Evolutionary conservation across 2,329 filamentous ascomycete species (phyloP).

Genomic region (Gyromitra esculenta): DNA sequence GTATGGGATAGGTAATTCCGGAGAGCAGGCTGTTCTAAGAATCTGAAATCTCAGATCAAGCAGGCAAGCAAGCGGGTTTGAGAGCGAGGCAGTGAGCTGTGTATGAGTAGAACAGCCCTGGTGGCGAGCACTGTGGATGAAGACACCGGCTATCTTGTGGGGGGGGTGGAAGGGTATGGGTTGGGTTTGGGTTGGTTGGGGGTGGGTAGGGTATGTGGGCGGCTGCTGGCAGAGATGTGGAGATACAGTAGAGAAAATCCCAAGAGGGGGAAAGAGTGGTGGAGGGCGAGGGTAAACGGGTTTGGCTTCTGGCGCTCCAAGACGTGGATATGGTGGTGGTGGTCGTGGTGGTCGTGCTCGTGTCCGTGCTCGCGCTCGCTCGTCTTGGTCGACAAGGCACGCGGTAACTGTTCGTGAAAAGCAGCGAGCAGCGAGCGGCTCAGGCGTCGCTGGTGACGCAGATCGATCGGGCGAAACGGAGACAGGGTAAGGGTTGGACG

Average conservation of each 20-base stretch:
- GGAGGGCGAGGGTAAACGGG: constrained; percentile 40
- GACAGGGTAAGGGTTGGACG: constrained; percentile 47
- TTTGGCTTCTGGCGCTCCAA: constrained; percentile 46
- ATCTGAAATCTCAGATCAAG: constrained; percentile 49
- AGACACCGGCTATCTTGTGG: constrained; percentile 46
- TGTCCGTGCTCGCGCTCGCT: too few relatives aligned
- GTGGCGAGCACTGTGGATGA: constrained; percentile 50
- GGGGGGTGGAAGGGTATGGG: constrained; percentile 11
- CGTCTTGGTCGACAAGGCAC: constrained; percentile 9
- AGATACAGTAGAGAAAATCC: constrained; percentile 36
- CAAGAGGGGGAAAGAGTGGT: background rate
- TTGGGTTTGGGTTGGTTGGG: background rate
- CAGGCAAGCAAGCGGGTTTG: constrained; percentile 46
- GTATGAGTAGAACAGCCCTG: constrained; percentile 48
- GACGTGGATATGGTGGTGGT: constrained; percentile 29
- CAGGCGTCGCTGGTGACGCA: constrained; percentile 49
- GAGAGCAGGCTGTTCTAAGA: constrained; percentile 51
- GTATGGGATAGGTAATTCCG: constrained; percentile 49
- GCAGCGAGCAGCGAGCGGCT: constrained; percentile 46
- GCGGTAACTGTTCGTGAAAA: constrained; percentile 47
- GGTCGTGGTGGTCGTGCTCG: background rate
- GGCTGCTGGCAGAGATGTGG: constrained; percentile 41
- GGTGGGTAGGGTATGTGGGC: constrained; percentile 31
- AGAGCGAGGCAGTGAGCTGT: constrained; percentile 52
- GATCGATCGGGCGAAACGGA: constrained; percentile 51